Evolutionary conservation across 306 rosid species (phyloP).

Genomic region (Prunus mongolica): DNA sequence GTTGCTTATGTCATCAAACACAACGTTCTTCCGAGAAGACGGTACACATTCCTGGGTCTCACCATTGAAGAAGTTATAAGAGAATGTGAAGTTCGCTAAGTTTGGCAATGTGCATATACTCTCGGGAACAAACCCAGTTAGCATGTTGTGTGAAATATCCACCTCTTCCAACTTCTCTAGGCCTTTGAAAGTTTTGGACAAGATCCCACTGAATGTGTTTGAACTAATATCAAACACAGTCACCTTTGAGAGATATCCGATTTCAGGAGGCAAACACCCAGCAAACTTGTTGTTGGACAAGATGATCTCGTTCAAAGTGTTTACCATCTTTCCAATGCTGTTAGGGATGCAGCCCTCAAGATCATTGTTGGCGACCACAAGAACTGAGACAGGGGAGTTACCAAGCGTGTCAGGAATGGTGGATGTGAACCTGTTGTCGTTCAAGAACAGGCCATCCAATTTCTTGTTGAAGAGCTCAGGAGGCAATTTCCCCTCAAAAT

Average conservation of each 20-base stretch:
- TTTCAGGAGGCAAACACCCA: constrained; percentile 59
- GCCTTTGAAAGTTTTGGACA: constrained; percentile 37
- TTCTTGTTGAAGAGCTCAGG: constrained; percentile 19
- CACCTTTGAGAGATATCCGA: constrained; percentile 32
- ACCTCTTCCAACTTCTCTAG: constrained; percentile 31
- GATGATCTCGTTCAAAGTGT: constrained; percentile 47
- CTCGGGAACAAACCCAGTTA: constrained; percentile 56
- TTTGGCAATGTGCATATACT: constrained; percentile 45
- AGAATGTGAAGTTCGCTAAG: constrained; percentile 54
- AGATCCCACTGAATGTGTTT: constrained; percentile 47
- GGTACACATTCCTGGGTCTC: constrained; percentile 53
- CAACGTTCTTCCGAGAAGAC: constrained; percentile 6
- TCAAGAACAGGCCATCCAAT: constrained; percentile 58
- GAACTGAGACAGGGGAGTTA: constrained; percentile 43
- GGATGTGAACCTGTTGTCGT: constrained; percentile 56
- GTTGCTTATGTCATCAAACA: constrained; percentile 38
- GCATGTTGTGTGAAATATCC: constrained; percentile 40
- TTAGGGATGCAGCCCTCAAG: constrained; percentile 57
- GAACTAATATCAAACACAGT: constrained; percentile 44
- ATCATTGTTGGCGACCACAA: constrained; percentile 55
- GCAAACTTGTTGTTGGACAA: constrained; percentile 39
- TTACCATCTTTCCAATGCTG: constrained; percentile 54
- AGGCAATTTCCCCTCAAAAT: constrained; percentile 28
- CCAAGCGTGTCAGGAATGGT: constrained; percentile 62
- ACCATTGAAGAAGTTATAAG: constrained; percentile 58